phyloP scores from a whole-genome alignment of 805 yeast genomes.

The Pichia cabralensis region DNA sequence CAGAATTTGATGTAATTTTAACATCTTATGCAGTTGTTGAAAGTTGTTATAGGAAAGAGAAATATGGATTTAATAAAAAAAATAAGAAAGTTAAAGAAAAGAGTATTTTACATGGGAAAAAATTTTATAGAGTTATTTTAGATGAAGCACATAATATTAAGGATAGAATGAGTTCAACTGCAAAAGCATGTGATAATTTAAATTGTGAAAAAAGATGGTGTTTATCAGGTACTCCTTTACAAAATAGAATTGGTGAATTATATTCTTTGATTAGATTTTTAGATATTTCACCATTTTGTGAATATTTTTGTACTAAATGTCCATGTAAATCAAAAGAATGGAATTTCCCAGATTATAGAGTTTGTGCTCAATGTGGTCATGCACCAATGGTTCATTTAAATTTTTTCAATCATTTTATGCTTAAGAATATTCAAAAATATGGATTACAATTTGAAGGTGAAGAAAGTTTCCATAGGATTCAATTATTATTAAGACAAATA shows the following conservation, averaged over 20 bases:
- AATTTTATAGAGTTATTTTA: conserved; percentile 75
- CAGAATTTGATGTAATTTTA: conserved; percentile 64
- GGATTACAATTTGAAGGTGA: conserved; percentile 78
- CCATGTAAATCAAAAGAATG: conserved; percentile 75
- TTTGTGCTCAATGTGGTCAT: conserved; percentile 82
- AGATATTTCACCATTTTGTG: conserved; percentile 75
- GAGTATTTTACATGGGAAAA: conserved; percentile 62
- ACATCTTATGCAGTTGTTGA: conserved; percentile 93
- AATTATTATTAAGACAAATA: conserved; percentile 61
- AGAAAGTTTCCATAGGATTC: conserved; percentile 67
- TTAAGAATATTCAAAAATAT: conserved; percentile 83
- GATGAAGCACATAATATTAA: conserved; percentile 98
- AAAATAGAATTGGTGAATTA: conserved; percentile 92
- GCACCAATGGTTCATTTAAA: conserved; percentile 92
- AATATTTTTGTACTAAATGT: conserved; percentile 90
- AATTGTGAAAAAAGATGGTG: conserved; percentile 78
- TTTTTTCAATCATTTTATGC: conserved; percentile 90
- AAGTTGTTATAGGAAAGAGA: conserved; percentile 73
- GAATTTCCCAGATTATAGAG: conserved; percentile 74
- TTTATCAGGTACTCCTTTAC: conserved; percentile 91
- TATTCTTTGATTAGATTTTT: conserved; percentile 84
- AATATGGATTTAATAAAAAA: conserved; percentile 72
- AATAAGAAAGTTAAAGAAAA: conserved; percentile 61
- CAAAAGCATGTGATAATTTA: conserved; percentile 77
- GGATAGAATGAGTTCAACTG: conserved; percentile 88